Evolutionary conservation across 805 yeast genomes (phyloP).

Genomic region (Candida bentonensis): DNA sequence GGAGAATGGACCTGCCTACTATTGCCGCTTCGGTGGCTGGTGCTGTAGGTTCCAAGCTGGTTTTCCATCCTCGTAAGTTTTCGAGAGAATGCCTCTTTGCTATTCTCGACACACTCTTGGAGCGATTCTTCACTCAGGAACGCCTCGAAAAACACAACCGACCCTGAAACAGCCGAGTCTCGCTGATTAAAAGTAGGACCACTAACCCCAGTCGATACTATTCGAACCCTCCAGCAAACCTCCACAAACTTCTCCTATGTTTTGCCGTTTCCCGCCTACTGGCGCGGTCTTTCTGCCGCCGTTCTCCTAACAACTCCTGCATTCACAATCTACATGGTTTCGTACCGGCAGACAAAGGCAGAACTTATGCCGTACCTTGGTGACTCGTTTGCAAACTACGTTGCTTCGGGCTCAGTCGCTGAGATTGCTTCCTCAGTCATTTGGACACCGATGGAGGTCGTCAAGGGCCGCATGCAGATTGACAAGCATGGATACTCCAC

Average conservation of each 20-base stretch:
- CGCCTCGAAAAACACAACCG: not conserved
- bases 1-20: slow-evolving; percentile 4
- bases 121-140: not conserved
- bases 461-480: slow-evolving; percentile 30
- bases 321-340: slow-evolving; percentile 26
- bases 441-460: slow-evolving; percentile 34
- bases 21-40: slow-evolving; percentile 2
- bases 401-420: slow-evolving; percentile 25
- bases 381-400: slow-evolving; percentile 20
- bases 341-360: slow-evolving; percentile 26
- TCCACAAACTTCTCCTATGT: slow-evolving; percentile 22
- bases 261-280: slow-evolving; percentile 25
- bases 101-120: not conserved
- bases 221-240: slow-evolving; percentile 29
- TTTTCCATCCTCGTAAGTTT: slow-evolving; percentile 26
- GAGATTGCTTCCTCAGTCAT: slow-evolving; percentile 25
- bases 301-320: slow-evolving; percentile 28
- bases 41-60: slow-evolving; percentile 14
- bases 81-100: not conserved
- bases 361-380: slow-evolving; percentile 24
- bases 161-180: not conserved
- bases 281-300: slow-evolving; percentile 27
- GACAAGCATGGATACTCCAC: slow-evolving; percentile 11
- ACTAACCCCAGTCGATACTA: slow-evolving; percentile 21
- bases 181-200: slow-evolving; percentile 1